Conservation (phyloP, 768 basidiomycete genomes). For the Lyophyllum semitale region DNA sequence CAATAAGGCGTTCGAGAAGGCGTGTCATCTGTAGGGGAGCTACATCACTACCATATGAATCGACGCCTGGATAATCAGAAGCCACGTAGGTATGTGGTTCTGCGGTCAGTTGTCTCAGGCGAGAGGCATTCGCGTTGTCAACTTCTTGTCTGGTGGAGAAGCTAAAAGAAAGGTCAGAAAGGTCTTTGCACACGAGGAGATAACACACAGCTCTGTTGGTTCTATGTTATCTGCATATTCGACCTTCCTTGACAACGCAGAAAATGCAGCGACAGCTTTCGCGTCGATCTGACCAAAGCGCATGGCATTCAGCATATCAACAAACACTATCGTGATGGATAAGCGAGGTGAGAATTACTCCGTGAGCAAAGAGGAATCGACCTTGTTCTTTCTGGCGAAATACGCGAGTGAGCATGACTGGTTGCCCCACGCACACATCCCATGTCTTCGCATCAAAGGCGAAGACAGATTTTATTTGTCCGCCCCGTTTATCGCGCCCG, state of each 20-base stretch:
- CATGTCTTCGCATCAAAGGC: slow-evolving; percentile 84
- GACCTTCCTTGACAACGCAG: slow-evolving; percentile 54
- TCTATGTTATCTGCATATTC: slow-evolving; percentile 71
- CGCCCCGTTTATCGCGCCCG: slow-evolving; percentile 45
- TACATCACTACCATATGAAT: slow-evolving; percentile 42
- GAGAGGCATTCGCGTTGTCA: slow-evolving; percentile 60
- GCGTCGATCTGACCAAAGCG: slow-evolving; percentile 67
- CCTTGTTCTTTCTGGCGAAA: slow-evolving; percentile 88
- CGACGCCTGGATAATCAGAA: slow-evolving; percentile 44
- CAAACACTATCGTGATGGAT: slow-evolving; percentile 48
- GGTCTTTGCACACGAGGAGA: not conserved
- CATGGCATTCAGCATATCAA: slow-evolving; percentile 88
- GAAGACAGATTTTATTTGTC: slow-evolving; percentile 56
- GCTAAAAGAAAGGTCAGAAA: slow-evolving; percentile 33
- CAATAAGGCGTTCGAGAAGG: slow-evolving; percentile 64
- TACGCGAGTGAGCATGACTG: slow-evolving; percentile 66
- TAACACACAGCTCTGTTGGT: slow-evolving; percentile 76
- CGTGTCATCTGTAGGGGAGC: slow-evolving; percentile 38
- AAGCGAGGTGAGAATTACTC: not conserved
- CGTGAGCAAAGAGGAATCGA: slow-evolving; percentile 20
- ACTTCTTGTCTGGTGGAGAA: slow-evolving; percentile 76
- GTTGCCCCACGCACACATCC: slow-evolving; percentile 59
- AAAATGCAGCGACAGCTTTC: slow-evolving; percentile 50
- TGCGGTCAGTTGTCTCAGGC: slow-evolving; percentile 46
- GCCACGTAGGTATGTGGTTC: slow-evolving; percentile 41